Percentiles rank a stretch among this genome's conserved stretches.
Conservation (phyloP, 2,329 filamentous ascomycete species). For the Trichoderma lentiforme region DNA sequence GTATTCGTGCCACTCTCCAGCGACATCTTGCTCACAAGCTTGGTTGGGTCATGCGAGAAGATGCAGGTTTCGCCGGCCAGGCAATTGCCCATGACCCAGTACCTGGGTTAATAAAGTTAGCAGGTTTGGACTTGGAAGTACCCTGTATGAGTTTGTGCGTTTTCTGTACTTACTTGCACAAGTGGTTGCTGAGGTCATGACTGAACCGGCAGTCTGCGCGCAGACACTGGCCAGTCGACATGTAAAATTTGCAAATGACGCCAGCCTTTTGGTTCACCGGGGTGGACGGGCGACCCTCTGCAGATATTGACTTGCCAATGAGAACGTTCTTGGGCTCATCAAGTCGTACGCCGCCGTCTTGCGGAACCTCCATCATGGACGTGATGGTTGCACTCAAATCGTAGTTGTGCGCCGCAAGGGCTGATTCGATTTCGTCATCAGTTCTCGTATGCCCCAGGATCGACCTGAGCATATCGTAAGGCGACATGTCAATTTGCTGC, state of each 20-base stretch:
- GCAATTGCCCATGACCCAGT: slow-evolving; percentile 95
- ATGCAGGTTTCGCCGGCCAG: slow-evolving; percentile 91
- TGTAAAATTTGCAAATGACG: slow-evolving; percentile 94
- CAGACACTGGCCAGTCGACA: slow-evolving; percentile 92
- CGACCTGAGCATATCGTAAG: slow-evolving; percentile 95
- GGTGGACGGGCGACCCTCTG: slow-evolving; percentile 70
- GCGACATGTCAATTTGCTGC: slow-evolving; percentile 86
- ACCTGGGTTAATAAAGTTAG: slow-evolving; percentile 50
- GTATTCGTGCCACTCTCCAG: slow-evolving; percentile 63
- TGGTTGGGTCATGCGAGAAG: slow-evolving; percentile 92
- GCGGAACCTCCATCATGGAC: slow-evolving; percentile 72
- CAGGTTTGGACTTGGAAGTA: not conserved
- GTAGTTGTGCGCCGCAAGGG: slow-evolving; percentile 83
- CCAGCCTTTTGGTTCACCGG: slow-evolving; percentile 76
- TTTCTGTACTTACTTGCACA: slow-evolving; percentile 81
- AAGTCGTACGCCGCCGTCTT: slow-evolving; percentile 37
- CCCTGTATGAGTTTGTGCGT: not conserved
- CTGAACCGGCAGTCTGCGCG: slow-evolving; percentile 96
- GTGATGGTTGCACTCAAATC: slow-evolving; percentile 90
- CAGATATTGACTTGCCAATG: slow-evolving; percentile 85
- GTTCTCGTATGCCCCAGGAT: slow-evolving; percentile 85
- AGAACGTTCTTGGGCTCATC: slow-evolving; percentile 65
- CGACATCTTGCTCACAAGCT: slow-evolving; percentile 76
- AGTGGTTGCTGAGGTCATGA: slow-evolving; percentile 89
- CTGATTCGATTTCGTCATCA: slow-evolving; percentile 92